phyloP scores from a whole-genome alignment of 1,284 basidiomycete species.

The Ceratobasidium sp. region DNA sequence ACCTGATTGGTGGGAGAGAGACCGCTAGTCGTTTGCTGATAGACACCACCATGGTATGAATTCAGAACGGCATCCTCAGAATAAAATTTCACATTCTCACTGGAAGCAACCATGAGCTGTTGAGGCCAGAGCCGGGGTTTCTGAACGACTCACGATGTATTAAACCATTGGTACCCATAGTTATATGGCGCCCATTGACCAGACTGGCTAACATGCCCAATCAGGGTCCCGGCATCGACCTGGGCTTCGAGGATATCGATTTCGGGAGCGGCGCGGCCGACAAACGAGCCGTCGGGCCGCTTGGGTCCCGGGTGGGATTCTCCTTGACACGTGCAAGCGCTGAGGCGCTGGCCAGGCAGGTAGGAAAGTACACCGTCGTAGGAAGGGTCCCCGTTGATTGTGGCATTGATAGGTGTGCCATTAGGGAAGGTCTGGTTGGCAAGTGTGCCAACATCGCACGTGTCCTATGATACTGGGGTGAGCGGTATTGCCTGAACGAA shows the following conservation, averaged over 20 bases:
- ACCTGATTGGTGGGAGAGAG: conserved; percentile 57
- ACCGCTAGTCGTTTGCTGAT: conserved; percentile 70
- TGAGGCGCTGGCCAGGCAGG: conserved; percentile 59
- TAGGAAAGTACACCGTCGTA: conserved; percentile 55
- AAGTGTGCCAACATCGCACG: conserved; percentile 84
- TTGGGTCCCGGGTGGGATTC: conserved; percentile 56
- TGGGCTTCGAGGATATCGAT: conserved; percentile 84
- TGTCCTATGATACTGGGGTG: conserved; percentile 62
- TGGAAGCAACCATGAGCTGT: background rate
- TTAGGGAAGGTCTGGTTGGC: conserved; percentile 72
- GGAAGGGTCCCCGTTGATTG: conserved; percentile 52
- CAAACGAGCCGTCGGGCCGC: conserved; percentile 46
- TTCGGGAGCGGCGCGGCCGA: conserved; percentile 80
- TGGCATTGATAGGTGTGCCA: conserved; percentile 54
- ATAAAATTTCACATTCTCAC: conserved; percentile 18
- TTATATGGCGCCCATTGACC: conserved; percentile 47
- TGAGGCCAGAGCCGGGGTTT: background rate
- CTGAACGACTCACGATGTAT: conserved; percentile 32
- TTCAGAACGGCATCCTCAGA: conserved; percentile 56
- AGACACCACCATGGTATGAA: conserved; percentile 61
- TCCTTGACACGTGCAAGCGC: conserved; percentile 54
- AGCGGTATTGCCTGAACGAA: background rate
- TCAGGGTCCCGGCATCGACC: conserved; percentile 45
- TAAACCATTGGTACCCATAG: conserved; percentile 49
- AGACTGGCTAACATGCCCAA: conserved; percentile 45